phyloP scores from a whole-genome alignment of 768 basidiomycete species.

The Infundibulicybe gibba region DNA sequence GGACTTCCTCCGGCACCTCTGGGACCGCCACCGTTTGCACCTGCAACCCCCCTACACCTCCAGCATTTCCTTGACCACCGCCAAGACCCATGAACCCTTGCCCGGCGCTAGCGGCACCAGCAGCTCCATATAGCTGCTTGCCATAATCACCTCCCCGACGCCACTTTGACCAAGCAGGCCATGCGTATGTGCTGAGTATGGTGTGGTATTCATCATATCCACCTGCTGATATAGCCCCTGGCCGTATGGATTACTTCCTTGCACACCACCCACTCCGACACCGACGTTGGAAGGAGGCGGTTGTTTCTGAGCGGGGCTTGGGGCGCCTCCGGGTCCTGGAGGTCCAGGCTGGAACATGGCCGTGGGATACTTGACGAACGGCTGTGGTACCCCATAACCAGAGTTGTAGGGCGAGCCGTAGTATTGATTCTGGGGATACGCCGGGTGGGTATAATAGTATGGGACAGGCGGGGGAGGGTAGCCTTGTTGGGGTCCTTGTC shows the following conservation, averaged over 20 bases:
- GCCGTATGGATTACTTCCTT: conserved; percentile 54
- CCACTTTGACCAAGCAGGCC: conserved; percentile 14
- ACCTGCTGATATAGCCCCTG: conserved; percentile 63
- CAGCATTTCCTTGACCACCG: conserved; percentile 36
- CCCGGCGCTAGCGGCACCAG: not conserved
- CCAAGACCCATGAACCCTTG: conserved; percentile 18
- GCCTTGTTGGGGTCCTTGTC: conserved; percentile 63
- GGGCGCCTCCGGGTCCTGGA: conserved; percentile 56
- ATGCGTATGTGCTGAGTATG: conserved; percentile 54
- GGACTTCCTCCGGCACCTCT: conserved; percentile 53
- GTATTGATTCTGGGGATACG: conserved; percentile 76
- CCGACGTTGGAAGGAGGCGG: conserved; percentile 47
- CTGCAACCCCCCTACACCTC: conserved; percentile 29
- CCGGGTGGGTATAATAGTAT: conserved; percentile 57
- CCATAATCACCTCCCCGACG: conserved; percentile 15
- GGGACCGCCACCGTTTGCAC: conserved; percentile 42
- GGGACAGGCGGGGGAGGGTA: conserved; percentile 57
- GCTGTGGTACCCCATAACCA: conserved; percentile 56
- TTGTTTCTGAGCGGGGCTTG: conserved; percentile 66
- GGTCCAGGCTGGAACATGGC: conserved; percentile 72
- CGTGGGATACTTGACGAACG: conserved; percentile 69
- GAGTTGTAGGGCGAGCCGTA: conserved; percentile 68
- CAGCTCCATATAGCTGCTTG: conserved; percentile 12
- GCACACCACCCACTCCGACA: conserved; percentile 40
- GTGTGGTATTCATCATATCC: conserved; percentile 47